Evolutionary conservation across 768 basidiomycete genomes (phyloP), one percentile per base, ranked within the genome.

Genomic region (Baorangia bicolor): DNA sequence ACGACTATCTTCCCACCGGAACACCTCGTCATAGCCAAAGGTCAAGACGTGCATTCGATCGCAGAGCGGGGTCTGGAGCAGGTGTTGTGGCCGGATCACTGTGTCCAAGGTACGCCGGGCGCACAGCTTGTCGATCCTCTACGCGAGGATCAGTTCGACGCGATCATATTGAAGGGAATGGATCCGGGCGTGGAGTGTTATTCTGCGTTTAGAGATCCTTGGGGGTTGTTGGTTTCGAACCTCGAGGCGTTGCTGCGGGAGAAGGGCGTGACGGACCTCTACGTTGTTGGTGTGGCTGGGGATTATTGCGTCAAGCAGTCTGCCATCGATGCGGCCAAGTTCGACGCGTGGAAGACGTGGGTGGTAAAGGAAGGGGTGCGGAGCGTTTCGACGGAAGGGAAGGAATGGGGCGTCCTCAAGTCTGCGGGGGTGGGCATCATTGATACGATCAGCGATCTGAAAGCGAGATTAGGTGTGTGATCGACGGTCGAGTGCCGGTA

Each of bases 1-100:
- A 78, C 76, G 41, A 75, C 58, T 56, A 71, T 71, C 49, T 52
- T 48, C 37, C 73, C 61, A 66, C 78, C 65, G 9, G 58, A 55
- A 66, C 76, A 43, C 27, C 64, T 71, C 37, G 59, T 70, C 34
- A 39, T 70, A 65, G 73, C 60, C 55, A 68, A 44, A 46, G 66
- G 68, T 3, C 64, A 68, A 38, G 59, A 59, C 27, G 41, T 55
- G 27, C 0, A 21, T 20, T 21, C 57, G 11, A 64, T 69, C 64
- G 27, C 41, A 4, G 48, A 60, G 10, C 58, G 56, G 72, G 73
- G 34, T 60, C 72, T 55, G 4, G 67, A 77, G 39, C 87, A 89
- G 69, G 78, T 81, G 27, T 72, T 93, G 31, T 94, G 92, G 92
- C 91, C 92, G 0, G 84, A 83, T 59, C 92, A 93, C 67, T 92